phyloP scores from a whole-genome alignment of 2,329 filamentous ascomycete species.

The Didymella arachidicola region DNA sequence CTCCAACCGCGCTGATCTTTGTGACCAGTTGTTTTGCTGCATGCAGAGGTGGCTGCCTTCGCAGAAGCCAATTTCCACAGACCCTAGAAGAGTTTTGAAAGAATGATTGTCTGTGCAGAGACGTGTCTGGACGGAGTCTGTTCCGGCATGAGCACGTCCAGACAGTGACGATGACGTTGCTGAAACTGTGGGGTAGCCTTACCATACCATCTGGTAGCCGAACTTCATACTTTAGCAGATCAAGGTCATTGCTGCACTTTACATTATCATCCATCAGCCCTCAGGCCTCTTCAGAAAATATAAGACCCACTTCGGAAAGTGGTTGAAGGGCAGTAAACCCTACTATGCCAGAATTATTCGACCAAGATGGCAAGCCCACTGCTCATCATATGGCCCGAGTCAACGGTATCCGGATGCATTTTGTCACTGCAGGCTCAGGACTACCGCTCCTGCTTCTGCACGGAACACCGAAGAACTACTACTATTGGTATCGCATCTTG shows the following conservation, averaged over 20 bases:
- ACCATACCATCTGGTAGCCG: slow-evolving; percentile 3
- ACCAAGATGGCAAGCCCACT: slow-evolving; percentile 27
- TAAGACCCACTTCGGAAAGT: background rate
- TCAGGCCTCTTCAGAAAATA: background rate
- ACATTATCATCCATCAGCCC: background rate
- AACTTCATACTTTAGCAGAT: background rate
- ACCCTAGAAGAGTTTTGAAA: no score
- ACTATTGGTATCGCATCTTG: slow-evolving; percentile 50
- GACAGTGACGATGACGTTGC: slow-evolving; percentile 6
- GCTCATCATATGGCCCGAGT: slow-evolving; percentile 31
- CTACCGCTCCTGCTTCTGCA: slow-evolving; percentile 32
- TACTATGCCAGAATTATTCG: slow-evolving; percentile 31
- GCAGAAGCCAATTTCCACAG: background rate
- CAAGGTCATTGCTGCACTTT: background rate
- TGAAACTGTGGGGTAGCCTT: slow-evolving; percentile 7
- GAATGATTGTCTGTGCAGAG: background rate
- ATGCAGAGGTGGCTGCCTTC: background rate
- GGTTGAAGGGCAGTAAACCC: background rate
- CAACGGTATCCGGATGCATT: slow-evolving; percentile 34
- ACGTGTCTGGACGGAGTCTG: background rate
- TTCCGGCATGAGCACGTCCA: background rate
- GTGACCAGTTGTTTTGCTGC: background rate
- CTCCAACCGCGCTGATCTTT: background rate
- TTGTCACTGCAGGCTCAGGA: slow-evolving; percentile 32
- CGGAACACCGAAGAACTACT: slow-evolving; percentile 34